A percentile compares a stretch with the other conserved stretches of the same genome.
These are phyloP conservation scores for Penicillium riverlandense DNA, from an alignment of 495 filamentous ascomycete genomes.

Conservation along the genomic window DNA sequence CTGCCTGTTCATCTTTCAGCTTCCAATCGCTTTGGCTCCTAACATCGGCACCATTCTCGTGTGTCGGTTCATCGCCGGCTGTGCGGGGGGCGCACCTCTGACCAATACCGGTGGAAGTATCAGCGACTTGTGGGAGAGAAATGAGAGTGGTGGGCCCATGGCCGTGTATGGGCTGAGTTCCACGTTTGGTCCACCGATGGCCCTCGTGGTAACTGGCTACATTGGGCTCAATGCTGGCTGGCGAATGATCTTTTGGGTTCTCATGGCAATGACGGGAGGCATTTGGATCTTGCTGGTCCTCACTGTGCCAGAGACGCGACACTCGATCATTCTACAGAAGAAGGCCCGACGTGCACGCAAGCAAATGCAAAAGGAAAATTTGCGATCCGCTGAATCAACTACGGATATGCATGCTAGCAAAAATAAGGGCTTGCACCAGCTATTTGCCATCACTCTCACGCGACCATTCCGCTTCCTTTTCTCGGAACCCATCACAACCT, in stretches of 20 bases:
- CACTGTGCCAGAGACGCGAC: constrained; percentile 38
- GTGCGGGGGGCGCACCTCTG: constrained; percentile 45
- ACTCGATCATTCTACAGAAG: constrained; percentile 43
- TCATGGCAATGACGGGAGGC: constrained; percentile 39
- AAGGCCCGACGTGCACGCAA: constrained; percentile 39
- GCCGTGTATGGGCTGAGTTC: constrained; percentile 44
- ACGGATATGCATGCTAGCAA: constrained; percentile 26
- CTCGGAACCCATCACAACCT: constrained; percentile 47
- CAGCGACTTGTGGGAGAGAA: constrained; percentile 32
- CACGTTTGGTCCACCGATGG: constrained; percentile 32
- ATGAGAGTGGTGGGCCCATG: constrained; percentile 53
- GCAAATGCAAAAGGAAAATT: constrained; percentile 44
- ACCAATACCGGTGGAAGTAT: constrained; percentile 40
- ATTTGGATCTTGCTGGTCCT: constrained; percentile 32
- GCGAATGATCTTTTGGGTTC: constrained; percentile 39
- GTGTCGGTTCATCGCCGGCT: constrained; percentile 50
- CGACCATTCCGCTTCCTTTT: constrained; percentile 42
- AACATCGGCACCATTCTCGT: constrained; percentile 47
- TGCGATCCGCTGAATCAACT: constrained; percentile 38
- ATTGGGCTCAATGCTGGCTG: constrained; percentile 29
- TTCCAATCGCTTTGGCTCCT: constrained; percentile 48
- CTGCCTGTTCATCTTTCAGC: constrained; percentile 53
- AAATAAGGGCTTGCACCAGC: constrained; percentile 47
- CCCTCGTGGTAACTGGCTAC: constrained; percentile 36
- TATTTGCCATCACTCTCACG: constrained; percentile 46